phyloP scores from a whole-genome alignment of 2,329 filamentous ascomycete genomes.

The Verticillium tricorpus region DNA sequence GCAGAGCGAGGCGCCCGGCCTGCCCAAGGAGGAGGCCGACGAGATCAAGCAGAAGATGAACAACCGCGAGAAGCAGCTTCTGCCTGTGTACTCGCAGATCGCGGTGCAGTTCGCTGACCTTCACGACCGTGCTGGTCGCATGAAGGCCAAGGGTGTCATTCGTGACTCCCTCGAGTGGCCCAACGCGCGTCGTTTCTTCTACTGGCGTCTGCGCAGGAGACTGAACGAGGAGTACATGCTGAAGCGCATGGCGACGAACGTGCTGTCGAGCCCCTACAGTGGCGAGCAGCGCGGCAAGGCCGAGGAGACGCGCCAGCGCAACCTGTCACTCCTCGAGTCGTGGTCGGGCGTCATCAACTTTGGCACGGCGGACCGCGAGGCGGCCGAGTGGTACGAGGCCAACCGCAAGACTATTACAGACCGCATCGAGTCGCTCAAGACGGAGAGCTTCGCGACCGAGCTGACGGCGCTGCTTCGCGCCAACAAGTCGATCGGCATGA shows the following conservation, averaged over 20 bases:
- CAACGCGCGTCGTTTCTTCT: conserved; percentile 94
- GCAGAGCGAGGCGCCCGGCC: conserved; percentile 58
- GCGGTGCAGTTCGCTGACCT: conserved; percentile 96
- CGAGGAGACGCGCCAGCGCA: conserved; percentile 54
- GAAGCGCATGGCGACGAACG: conserved; percentile 67
- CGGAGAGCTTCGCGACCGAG: conserved; percentile 56
- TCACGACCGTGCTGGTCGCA: conserved; percentile 93
- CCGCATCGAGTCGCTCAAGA: conserved; percentile 81
- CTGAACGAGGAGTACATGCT: conserved; percentile 97
- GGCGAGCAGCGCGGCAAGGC: conserved; percentile 27
- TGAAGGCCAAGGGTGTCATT: conserved; percentile 96
- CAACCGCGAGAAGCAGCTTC: conserved; percentile 77
- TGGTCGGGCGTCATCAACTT: conserved; percentile 81
- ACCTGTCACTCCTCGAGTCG: conserved; percentile 72
- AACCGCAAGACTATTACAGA: conserved; percentile 78
- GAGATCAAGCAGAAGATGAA: conserved; percentile 81
- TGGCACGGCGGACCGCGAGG: conserved; percentile 72
- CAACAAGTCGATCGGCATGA: conserved; percentile 65
- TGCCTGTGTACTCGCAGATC: conserved; percentile 92
- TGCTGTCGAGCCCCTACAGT: conserved; percentile 26
- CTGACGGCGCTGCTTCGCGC: conserved; percentile 38
- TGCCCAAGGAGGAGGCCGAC: conserved; percentile 69
- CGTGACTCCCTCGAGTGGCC: conserved; percentile 79
- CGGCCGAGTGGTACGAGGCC: conserved; percentile 94
- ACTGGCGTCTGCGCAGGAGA: conserved; percentile 96